Evolutionary conservation across 495 filamentous ascomycete genomes (phyloP), one percentile per base, ranked within the genome.

Genomic region (Mytilinidion resinicola): DNA sequence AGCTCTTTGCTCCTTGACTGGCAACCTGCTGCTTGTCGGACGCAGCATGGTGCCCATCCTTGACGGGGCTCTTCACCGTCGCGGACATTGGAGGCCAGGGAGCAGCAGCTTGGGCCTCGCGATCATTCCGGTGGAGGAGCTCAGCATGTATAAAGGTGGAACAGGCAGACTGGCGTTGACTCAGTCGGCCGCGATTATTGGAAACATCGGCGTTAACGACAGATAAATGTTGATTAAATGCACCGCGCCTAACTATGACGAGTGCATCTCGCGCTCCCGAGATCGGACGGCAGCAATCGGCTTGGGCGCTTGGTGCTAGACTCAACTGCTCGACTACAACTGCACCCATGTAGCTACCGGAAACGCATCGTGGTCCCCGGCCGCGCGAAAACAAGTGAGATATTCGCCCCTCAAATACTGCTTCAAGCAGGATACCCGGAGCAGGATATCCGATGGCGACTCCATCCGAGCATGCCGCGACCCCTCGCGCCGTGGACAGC

Each of bases 1-100:
- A 96, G 64, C 82, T 76, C 21, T 58, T 61, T 10, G 53, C 19
- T 10, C 54, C 50, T 53, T 53, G 34, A 6, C 47, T 44, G 4
- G 59, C 52, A 34, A 42, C 56, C 48, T 56, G 35, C 38, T 49
- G 50, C 54, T 54, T 38, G 19, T 59, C 51, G 34, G 57, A 38
- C 35, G 30, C 14, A 19, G 35, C 53, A 37, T 44, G 14, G 15
- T 60, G 51, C 46, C 44, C 48, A 15, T 53, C 37, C 19, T 49
- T 47, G 34, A 53, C 48, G 20, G 51, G 5, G 6, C 21, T n/a
- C 51, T 61, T 64, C 65, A 62, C 42, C 43, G 58, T 36, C 12
- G 56, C 48, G 30, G 63, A 66, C 63, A 66, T 66, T 54, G 53
- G 53, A 2, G 35, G 53, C 19, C 4, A 36, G 43, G 44, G 46